Percentiles rank a stretch among this genome's conserved stretches.
phyloP scores from a whole-genome alignment of 192 early-diverging fungal genomes.

The Coemansia sp. region DNA sequence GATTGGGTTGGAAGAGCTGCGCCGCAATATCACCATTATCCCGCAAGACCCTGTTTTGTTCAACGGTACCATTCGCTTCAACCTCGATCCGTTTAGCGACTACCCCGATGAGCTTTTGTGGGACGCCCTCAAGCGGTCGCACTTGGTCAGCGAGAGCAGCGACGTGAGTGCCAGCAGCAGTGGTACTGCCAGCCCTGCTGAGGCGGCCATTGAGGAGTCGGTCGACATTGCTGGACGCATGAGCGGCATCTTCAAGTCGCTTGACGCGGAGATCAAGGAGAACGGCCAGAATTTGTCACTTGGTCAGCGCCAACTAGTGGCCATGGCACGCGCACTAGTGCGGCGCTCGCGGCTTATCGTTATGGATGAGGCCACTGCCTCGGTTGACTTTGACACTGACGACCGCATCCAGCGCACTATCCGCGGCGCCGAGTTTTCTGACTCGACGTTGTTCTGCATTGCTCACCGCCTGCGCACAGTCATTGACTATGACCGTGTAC shows the following conservation, averaged over 20 bases:
- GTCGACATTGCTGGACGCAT: conserved; percentile 3
- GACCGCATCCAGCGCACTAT: conserved; percentile 69
- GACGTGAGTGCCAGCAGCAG: conserved; percentile 8
- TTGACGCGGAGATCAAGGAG: conserved; percentile 43
- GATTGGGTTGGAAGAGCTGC: conserved; percentile 72
- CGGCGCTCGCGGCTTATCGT: conserved; percentile 65
- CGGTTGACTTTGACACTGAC: conserved; percentile 80
- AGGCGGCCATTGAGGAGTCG: neutral
- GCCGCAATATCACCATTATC: conserved; percentile 72
- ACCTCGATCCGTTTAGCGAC: conserved; percentile 80
- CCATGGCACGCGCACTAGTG: conserved; percentile 77
- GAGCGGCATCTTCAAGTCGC: conserved; percentile 21
- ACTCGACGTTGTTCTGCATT: conserved; percentile 66
- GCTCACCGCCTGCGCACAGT: conserved; percentile 75
- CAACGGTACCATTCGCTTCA: conserved; percentile 61
- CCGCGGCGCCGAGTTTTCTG: conserved; percentile 58
- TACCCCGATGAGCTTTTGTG: conserved; percentile 66
- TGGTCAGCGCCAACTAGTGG: conserved; percentile 82
- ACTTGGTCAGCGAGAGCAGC: conserved; percentile 14
- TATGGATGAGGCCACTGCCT: conserved; percentile 75
- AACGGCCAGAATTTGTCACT: conserved; percentile 74
- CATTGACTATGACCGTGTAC: conserved; percentile 71
- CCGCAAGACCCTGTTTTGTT: conserved; percentile 68
- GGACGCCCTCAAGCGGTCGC: conserved; percentile 13
- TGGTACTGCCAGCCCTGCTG: neutral